Evolutionary conservation across 495 filamentous ascomycete species (phyloP), one percentile per base, ranked within the genome.

Genomic region (Annulohypoxylon nitens): DNA sequence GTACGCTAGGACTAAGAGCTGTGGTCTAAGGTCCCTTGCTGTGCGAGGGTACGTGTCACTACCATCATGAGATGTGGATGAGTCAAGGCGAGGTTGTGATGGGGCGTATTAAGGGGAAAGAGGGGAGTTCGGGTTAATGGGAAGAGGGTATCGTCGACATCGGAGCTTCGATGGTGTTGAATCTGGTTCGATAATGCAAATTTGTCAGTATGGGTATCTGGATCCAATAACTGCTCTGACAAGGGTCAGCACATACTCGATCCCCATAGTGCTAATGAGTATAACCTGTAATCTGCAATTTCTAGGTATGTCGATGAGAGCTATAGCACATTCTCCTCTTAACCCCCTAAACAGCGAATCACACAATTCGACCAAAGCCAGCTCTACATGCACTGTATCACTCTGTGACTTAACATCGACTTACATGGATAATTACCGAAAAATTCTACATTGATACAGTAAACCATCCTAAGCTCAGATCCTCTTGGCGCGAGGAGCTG

Each of bases 401-500:
- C 18, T 20, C 30, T 51, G 18, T 26, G 20, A 50, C 16, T 50
- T 50, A 8, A 16, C 10, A 12, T 12, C 23, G 6, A 18, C 48
- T 51, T 5, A 25, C 48, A 20, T 51, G 25, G 26, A 26, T 51
- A 51, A 51, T 51, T 51, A 51, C 20, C 48, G 48, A 26, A 43
- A 43, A 2, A 4, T 43, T 43, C 1, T 30, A 50, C 2, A 50
- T 23, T 10, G 18, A 50, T 50, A 50, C 9, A 50, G 50, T 33
- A 54, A 54, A 26, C 33, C 14, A 11, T 25, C 11, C 12, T 43
- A 43, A 14, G 39, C 39, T 43, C 39, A 39, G 37, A 14, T 14
- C 7, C n/a, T 25, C 51, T 70, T 64, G 51, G 58, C 67, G 23
- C 18, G 11, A 36, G 37, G 33, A 2, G 18, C 14, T 14, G 25